Percentiles rank a stretch among this genome's conserved stretches.
Evolutionary conservation across 1,139 yeast species (phyloP).

Genomic region (Yamadazyma sp.): DNA sequence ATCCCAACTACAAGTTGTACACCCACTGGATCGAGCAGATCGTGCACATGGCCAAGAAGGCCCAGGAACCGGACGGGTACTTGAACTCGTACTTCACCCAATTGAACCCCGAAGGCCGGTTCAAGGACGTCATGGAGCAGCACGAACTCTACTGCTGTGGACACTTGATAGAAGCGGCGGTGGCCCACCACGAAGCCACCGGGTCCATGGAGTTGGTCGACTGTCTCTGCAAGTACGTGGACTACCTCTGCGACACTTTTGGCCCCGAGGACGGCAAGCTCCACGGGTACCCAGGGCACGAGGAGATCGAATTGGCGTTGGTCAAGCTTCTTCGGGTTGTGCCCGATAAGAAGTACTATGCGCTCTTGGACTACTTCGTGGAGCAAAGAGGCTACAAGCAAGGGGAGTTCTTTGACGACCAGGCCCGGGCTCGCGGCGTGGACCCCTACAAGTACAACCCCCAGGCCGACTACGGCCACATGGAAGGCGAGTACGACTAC

Average conservation of each 20-base stretch:
- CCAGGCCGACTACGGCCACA: conserved; percentile 11
- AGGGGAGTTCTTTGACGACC: conserved; percentile 18
- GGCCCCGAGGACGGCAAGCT: conserved; percentile 17
- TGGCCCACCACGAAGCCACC: conserved; percentile 20
- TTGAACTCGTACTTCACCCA: conserved; percentile 21
- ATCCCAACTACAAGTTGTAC: conserved; percentile 11
- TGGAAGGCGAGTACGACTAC: conserved; percentile 7
- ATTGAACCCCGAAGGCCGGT: conserved; percentile 18
- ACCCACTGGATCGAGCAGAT: conserved; percentile 18
- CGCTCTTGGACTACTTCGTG: conserved; percentile 19
- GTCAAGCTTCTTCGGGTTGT: conserved; percentile 18
- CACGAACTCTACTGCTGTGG: conserved; percentile 26
- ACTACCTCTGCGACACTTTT: conserved; percentile 15
- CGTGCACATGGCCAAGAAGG: conserved; percentile 18
- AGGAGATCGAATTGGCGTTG: conserved; percentile 23
- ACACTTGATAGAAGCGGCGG: conserved; percentile 22
- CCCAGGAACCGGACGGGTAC: conserved; percentile 24
- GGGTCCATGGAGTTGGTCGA: conserved; percentile 17
- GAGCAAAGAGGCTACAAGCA: conserved; percentile 20
- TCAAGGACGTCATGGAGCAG: conserved; percentile 17
- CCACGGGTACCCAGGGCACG: conserved; percentile 26
- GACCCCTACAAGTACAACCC: conserved; percentile 16
- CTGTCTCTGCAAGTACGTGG: conserved; percentile 18
- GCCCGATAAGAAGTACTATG: conserved; percentile 14
- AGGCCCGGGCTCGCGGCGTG: conserved; percentile 16